Conservation (phyloP, 257 asterid genomes). For the Solanum chilense region DNA sequence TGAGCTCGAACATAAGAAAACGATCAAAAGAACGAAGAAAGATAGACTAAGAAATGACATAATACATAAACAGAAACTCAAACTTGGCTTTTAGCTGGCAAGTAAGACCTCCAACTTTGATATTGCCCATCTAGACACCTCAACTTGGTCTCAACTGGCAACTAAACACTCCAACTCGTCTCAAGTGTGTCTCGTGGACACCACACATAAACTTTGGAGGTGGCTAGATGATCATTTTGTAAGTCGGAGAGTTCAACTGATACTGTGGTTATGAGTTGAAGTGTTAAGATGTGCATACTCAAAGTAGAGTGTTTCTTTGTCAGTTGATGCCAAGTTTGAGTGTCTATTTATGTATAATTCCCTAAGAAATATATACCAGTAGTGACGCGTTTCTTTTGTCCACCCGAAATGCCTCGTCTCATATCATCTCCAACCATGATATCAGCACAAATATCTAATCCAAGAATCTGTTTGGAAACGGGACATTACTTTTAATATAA, state of each 20-base stretch:
- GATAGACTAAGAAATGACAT: background rate
- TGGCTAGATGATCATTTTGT: background rate
- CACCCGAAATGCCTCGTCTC: constrained; percentile 95
- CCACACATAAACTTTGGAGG: background rate
- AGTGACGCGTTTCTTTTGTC: constrained; percentile 83
- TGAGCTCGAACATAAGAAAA: background rate
- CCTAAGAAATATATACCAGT: constrained; percentile 36
- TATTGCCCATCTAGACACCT: background rate
- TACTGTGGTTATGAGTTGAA: background rate
- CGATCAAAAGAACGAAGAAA: background rate
- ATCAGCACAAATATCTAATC: constrained; percentile 86
- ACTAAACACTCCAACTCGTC: background rate
- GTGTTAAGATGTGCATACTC: background rate
- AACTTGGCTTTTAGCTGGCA: background rate
- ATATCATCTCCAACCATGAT: constrained; percentile 87
- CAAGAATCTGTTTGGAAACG: constrained; percentile 51
- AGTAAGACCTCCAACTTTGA: background rate
- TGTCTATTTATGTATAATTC: background rate
- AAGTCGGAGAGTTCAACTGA: background rate
- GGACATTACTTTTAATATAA: background rate
- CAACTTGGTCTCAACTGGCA: background rate
- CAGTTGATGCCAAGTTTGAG: background rate
- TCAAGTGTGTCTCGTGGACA: background rate
- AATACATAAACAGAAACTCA: background rate
- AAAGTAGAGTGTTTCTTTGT: background rate